Conservation (phyloP, 495 filamentous ascomycete genomes). For the Aspergillus kassunensis region DNA sequence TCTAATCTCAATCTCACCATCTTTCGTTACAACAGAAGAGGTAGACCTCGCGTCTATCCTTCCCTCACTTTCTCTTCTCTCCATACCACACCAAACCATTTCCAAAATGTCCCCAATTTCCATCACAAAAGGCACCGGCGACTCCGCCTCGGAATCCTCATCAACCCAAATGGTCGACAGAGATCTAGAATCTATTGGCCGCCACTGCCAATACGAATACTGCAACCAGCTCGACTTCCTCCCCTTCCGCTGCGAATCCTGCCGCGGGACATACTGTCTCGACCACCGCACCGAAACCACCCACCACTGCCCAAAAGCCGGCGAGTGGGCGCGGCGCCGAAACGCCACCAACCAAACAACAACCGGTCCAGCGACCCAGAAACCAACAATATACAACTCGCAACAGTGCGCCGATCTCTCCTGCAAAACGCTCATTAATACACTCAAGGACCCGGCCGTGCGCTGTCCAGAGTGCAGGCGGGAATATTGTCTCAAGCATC, state of each 20-base stretch:
- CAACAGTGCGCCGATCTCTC: constrained; percentile 66
- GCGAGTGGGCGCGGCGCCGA: constrained; percentile 77
- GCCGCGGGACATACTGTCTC: constrained; percentile 80
- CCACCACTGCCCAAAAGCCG: constrained; percentile 75
- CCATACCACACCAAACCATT: constrained; percentile 14
- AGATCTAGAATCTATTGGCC: constrained; percentile 80
- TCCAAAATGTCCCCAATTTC: constrained; percentile 36
- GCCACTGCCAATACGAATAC: constrained; percentile 85
- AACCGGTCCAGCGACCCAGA: constrained; percentile 28
- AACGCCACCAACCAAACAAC: constrained; percentile 30
- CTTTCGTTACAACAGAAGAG: not conserved
- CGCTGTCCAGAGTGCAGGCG: constrained; percentile 77
- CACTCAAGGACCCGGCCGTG: constrained; percentile 69
- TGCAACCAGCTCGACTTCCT: constrained; percentile 96
- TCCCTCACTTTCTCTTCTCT: not conserved
- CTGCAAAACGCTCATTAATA: constrained; percentile 87
- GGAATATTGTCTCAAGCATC: constrained; percentile 89
- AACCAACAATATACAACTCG: constrained; percentile 57
- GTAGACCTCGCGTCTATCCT: not conserved
- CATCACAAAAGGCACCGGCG: constrained; percentile 19
- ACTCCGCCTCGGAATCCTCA: constrained; percentile 12
- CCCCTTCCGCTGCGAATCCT: constrained; percentile 91
- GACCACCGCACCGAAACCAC: constrained; percentile 87
- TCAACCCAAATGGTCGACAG: constrained; percentile 57
- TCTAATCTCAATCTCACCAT: constrained; percentile 7